Evolutionary conservation across 2,329 filamentous ascomycete genomes (phyloP), one percentile per base, ranked within the genome.

Genomic region (Sporothrix pallida): DNA sequence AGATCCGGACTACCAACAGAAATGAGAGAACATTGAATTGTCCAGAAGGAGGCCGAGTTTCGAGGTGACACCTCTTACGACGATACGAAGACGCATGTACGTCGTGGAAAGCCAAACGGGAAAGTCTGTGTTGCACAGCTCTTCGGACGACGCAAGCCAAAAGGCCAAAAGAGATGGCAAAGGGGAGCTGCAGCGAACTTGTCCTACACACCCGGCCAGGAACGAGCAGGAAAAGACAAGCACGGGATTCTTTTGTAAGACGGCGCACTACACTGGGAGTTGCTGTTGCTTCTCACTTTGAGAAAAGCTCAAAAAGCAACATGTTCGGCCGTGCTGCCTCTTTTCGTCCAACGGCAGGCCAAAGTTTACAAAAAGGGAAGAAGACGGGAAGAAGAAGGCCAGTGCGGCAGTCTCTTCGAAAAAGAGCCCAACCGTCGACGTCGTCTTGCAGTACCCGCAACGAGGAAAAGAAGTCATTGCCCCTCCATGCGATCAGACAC

Each of bases 401-500:
- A 48, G 23, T 67, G 62, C 62, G 42, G 42, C 17, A 8, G 10
- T n/a, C 9, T 42, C 7, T 60, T 10, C 3, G 8, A 31, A 46
- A 44, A n/a, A 46, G 1, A 10, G 48, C 13, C 48, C 48, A 50
- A 50, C 2, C 48, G 13, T 50, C 13, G 48, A 17, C 17, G 12
- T 17, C 13, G 48, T 50, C 48, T 17, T 17, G 10, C 48, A 50
- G 12, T 15, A n/a, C n/a, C n/a, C 48, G 20, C 54, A 54, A 31
- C 50, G 26, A 13, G 23, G 6, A 26, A 23, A 31, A 31, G 23
- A 15, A 23, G 1, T 7, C 12, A 10, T 26, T 2, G 7, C 56
- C 37, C 54, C 23, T 13, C 56, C 37, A 15, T 63, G 60, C 60
- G 60, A 63, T 63, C 37, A 63, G 60, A 63, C 46, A 46, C 60